phyloP scores from a whole-genome alignment of 1,284 basidiomycete genomes.

The Papiliotrema laurentii region DNA sequence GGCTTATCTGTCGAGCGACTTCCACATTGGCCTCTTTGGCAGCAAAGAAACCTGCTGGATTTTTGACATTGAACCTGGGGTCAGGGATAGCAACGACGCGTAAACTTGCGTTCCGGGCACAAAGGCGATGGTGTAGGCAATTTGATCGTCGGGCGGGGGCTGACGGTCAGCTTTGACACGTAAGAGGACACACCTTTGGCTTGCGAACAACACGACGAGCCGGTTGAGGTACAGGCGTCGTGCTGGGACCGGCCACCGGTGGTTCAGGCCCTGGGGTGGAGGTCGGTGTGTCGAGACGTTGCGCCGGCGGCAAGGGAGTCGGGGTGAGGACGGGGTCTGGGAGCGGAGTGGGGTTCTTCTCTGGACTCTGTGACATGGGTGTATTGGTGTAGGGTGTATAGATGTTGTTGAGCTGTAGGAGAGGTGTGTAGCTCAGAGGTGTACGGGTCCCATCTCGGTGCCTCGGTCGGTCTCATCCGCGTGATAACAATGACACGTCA shows the following conservation, averaged over 20 bases:
- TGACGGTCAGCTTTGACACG: background rate
- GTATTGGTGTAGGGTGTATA: too few relatives aligned
- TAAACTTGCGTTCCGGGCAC: conserved; percentile 32
- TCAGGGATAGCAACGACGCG: background rate
- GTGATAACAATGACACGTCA: background rate
- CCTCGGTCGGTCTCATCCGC: too few relatives aligned
- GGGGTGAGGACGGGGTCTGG: too few relatives aligned
- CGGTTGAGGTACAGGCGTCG: conserved; percentile 1
- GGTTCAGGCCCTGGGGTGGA: conserved; percentile 1
- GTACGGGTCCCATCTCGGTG: too few relatives aligned
- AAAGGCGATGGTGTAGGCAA: conserved; percentile 36
- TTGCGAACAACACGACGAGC: background rate
- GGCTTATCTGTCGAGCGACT: conserved; percentile 31
- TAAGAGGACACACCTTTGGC: too few relatives aligned
- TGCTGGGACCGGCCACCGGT: conserved; percentile 8
- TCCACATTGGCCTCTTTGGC: conserved; percentile 37
- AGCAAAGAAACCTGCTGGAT: conserved; percentile 41
- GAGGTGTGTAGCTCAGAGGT: too few relatives aligned
- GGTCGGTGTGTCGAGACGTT: conserved; percentile 9
- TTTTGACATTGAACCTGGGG: conserved; percentile 37
- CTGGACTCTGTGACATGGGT: too few relatives aligned
- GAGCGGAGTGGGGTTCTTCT: too few relatives aligned
- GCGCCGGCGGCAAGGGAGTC: too few relatives aligned
- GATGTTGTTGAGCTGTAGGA: too few relatives aligned
- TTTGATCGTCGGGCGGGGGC: conserved; percentile 21